Evolutionary conservation across 768 basidiomycete species (phyloP).

Genomic region (Russula vinacea): DNA sequence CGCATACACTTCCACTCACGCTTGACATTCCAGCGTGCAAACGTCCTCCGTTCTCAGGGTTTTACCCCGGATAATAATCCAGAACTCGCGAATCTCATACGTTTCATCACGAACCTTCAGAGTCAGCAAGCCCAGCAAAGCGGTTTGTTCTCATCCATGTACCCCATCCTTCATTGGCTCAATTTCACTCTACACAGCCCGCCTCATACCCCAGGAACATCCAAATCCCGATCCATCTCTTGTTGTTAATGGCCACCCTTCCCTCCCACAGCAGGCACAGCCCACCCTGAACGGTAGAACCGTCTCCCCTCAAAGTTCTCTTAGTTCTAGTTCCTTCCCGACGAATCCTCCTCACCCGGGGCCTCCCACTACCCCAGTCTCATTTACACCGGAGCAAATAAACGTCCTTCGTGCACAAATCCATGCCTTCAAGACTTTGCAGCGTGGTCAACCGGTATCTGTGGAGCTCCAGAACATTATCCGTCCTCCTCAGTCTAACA

Average conservation of each 20-base stretch:
- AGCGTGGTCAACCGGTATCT: conserved; percentile 62
- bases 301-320: conserved; percentile 40
- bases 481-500: conserved; percentile 57
- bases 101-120: conserved; percentile 41
- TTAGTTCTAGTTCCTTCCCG: conserved; percentile 51
- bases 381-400: conserved; percentile 75
- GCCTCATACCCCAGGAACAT: conserved; percentile 28
- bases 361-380: conserved; percentile 68
- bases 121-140: conserved; percentile 40
- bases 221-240: conserved; percentile 31
- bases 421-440: conserved; percentile 72
- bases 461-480: conserved; percentile 69
- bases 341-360: conserved; percentile 48
- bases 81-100: conserved; percentile 45
- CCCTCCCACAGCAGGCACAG: conserved; percentile 31
- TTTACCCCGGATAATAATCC: conserved; percentile 44
- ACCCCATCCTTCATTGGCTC: background rate
- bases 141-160: conserved; percentile 11
- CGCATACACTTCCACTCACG: background rate
- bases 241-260: conserved; percentile 51
- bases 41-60: conserved; percentile 44
- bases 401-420: conserved; percentile 77
- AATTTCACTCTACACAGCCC: conserved; percentile 10
- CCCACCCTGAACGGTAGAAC: conserved; percentile 38
- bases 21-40: conserved; percentile 41